A percentile compares a stretch with the other conserved stretches of the same genome.
Evolutionary conservation across 1,284 basidiomycete genomes (phyloP).

Genomic region (Hortiboletus rubellus): DNA sequence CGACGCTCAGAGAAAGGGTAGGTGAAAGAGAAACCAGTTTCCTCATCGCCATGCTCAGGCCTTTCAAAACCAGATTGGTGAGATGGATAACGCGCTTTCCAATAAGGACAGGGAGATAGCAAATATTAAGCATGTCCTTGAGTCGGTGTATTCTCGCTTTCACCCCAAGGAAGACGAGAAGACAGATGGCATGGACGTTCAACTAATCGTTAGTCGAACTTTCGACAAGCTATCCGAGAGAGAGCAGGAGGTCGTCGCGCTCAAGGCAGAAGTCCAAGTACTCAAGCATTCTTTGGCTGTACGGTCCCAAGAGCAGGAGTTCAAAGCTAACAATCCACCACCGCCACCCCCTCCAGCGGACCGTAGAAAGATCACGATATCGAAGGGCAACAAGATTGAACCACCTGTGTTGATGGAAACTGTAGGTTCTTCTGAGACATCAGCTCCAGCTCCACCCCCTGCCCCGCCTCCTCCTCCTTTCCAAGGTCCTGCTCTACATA

Average conservation of each 20-base stretch:
- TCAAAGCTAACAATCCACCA: slow-evolving; percentile 65
- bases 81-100: slow-evolving; percentile 50
- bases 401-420: neutral
- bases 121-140: slow-evolving; percentile 80
- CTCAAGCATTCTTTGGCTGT: slow-evolving; percentile 53
- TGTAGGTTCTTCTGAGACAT: neutral
- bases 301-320: slow-evolving; percentile 68
- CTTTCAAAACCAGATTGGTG: slow-evolving; percentile 45
- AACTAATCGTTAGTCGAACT: slow-evolving; percentile 66
- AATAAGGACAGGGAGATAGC: slow-evolving; percentile 72
- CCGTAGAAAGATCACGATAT: slow-evolving; percentile 14
- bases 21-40: slow-evolving; percentile 7
- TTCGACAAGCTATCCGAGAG: slow-evolving; percentile 73
- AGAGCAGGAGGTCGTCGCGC: slow-evolving; percentile 62
- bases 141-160: slow-evolving; percentile 82
- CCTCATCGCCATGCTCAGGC: neutral
- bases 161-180: slow-evolving; percentile 47
- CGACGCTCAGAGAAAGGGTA: slow-evolving; percentile 69
- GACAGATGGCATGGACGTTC: slow-evolving; percentile 61
- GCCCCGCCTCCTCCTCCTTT: slow-evolving; percentile 11
- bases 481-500: neutral
- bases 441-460: slow-evolving; percentile 8
- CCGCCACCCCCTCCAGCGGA: slow-evolving; percentile 56
- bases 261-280: slow-evolving; percentile 53
- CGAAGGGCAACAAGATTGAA: slow-evolving; percentile 25